Conservation (phyloP, 1,284 basidiomycete genomes). For the Ganoderma leucocontextum region DNA sequence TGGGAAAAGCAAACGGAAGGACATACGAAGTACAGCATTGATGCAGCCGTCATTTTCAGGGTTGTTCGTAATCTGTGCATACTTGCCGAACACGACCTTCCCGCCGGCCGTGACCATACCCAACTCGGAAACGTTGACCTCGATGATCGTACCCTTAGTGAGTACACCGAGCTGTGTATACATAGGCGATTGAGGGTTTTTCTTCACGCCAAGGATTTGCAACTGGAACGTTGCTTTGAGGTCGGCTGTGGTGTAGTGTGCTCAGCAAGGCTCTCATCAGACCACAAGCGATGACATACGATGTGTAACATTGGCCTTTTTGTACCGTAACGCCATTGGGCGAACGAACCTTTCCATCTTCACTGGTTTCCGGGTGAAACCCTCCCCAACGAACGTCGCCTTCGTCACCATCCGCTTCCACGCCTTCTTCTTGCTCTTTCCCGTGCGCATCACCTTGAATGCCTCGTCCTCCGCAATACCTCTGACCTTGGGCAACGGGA, state of each 20-base stretch:
- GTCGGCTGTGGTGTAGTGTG: constrained; percentile 68
- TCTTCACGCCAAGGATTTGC: constrained; percentile 98
- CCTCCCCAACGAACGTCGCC: constrained; percentile 98
- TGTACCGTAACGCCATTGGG: constrained; percentile 97
- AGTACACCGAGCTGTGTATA: constrained; percentile 96
- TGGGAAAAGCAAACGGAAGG: constrained; percentile 1
- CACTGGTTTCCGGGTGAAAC: constrained; percentile 98
- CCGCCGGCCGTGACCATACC: constrained; percentile 99
- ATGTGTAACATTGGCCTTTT: constrained; percentile 99
- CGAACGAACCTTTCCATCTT: constrained; percentile 99
- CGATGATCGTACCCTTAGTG: constrained; percentile 98
- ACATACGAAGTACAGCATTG: constrained; percentile 89
- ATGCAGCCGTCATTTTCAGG: constrained; percentile 98
- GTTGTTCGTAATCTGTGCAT: constrained; percentile 97
- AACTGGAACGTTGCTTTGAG: constrained; percentile 99
- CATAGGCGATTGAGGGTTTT: constrained; percentile 99
- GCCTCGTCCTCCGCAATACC: constrained; percentile 99
- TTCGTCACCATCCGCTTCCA: constrained; percentile 99
- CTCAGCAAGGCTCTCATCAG: constrained; percentile 6
- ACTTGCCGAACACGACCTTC: constrained; percentile 92
- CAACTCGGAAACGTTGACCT: constrained; percentile 97
- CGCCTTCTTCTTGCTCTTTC: constrained; percentile 95
- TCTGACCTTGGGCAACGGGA: constrained; percentile 95
- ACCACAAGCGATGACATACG: constrained; percentile 62
- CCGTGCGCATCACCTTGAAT: constrained; percentile 99